Evolutionary conservation across 2,329 filamentous ascomycete species (phyloP), one percentile per base, ranked within the genome.

Genomic region (Westerdykella aurantiaca): DNA sequence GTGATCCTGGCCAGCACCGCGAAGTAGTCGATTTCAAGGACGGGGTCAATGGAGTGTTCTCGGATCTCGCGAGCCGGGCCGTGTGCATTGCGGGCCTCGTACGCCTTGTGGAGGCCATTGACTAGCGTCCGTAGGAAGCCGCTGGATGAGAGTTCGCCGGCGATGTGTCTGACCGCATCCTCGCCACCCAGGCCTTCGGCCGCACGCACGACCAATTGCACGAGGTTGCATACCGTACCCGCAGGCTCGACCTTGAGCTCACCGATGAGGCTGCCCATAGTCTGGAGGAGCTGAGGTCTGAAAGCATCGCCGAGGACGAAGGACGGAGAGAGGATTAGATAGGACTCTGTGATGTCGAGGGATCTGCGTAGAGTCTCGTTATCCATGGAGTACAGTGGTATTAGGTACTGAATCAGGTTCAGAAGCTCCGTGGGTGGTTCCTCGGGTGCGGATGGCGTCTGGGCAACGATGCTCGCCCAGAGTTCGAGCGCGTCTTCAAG

Each of bases 401-500:
- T 68, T 5, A 78, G 60, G 45, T 71, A 69, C 5, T 64, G 66
- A 4, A 71, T 57, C 1, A 76, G 57, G 18, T 63, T 58, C 6
- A 76, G 53, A 1, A 74, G 58, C 18, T 73, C 69, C 1, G 63
- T 57, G 1, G 70, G 66, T 3, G 68, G 61, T n/a, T 69, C 56
- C 34, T 66, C 56, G 13, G 72, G 66, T n/a, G 68, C 50, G 17
- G 63, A 60, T 16, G 72, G 67, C 38, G 71, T 81, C 6, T 82
- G 78, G n/a, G 78, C 75, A 0, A 88, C 79, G 10, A 96, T 81
- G 2, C 85, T 80, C 29, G 79, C 77, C 91, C 91, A 97, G 3
- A 98, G 78, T 44, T 96, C 90, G 12, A 97, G 73, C 0, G 88
- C 87, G 63, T 98, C 93, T 49, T 97, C 93, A 11, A 95, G 80